Evolutionary conservation across 495 filamentous ascomycete genomes (phyloP), one percentile per base, ranked within the genome.

Genomic region (Hypoxylon lenormandii): DNA sequence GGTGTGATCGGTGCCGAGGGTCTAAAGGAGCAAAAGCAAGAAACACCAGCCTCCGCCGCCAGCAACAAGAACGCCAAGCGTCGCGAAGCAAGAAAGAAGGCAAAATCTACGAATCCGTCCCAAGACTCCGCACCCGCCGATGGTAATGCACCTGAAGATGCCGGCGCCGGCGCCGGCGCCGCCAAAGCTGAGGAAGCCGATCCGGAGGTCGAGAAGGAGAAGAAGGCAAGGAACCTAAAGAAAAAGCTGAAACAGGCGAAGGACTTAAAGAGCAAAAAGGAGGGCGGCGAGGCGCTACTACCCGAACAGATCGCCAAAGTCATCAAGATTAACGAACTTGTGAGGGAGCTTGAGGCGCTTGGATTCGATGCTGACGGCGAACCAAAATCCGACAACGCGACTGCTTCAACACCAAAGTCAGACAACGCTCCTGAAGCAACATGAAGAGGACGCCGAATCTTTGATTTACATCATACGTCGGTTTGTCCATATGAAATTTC

Each of bases 301-400:
- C 96, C 96, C 0, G 96, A 99, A 79, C 96, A 99, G 80, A 89
- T 98, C 54, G 94, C 93, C 62, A 99, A 99, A 81, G 90, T 99
- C 46, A 95, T 96, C 73, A 96, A 94, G 78, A 96, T 99, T 73
- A 91, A 92, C 51, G 95, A 97, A 79, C 84, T 99, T 16, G 89
- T 97, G 53, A 85, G 93, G 30, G 93, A 98, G 76, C 83, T 99
- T 23, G 92, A 97, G 69, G 82, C 83, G 5, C 80, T 99, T 26
- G 96, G 95, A 0, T 93, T 98, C 61, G 91, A 97, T 76, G 76
- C 78, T 1, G 84, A 86, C 0, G 84, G 82, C 16, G 84, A 86
- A 66, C 79, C 80, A 7, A 82, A 81, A 57, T 49, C 61, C 21
- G 18, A 28, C 10, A 33, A 33, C 30, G 30, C 30, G 1, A 11